These are phyloP conservation scores for Ustilago lituana DNA, from an alignment of 1,284 basidiomycete species.

Conservation along the genomic window DNA sequence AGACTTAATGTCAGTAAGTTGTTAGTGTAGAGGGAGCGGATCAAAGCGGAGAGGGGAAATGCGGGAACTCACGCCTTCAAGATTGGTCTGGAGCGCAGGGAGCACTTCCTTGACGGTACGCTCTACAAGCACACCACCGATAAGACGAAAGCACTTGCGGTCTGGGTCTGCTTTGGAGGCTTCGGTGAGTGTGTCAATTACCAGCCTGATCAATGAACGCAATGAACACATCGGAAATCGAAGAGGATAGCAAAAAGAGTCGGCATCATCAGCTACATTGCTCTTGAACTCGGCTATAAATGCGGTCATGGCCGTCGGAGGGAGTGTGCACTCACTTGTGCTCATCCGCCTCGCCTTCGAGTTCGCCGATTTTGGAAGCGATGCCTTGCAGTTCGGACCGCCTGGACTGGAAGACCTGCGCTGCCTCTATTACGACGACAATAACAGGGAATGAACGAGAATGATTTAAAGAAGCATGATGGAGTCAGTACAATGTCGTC, in stretches of 20 bases:
- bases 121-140: slow-evolving; percentile 95
- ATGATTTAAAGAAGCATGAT: no score
- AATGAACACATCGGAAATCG: no score
- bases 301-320: not conserved
- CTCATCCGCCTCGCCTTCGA: slow-evolving; percentile 65
- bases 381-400: slow-evolving; percentile 62
- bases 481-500: no score
- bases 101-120: slow-evolving; percentile 94
- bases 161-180: slow-evolving; percentile 75
- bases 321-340: slow-evolving; percentile 61
- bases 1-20: not conserved
- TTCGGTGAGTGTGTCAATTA: slow-evolving; percentile 82
- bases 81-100: slow-evolving; percentile 72
- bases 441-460: no score
- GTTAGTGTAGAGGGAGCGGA: not conserved
- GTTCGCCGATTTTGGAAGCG: slow-evolving; percentile 64
- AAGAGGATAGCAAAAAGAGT: no score
- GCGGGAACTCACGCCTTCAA: slow-evolving; percentile 53
- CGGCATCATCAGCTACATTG: no score
- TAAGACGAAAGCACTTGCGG: slow-evolving; percentile 94
- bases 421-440: slow-evolving; percentile 37
- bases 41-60: not conserved
- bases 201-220: slow-evolving; percentile 74
- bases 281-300: not conserved
- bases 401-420: slow-evolving; percentile 53